A percentile compares a stretch with the other conserved stretches of the same genome.
These are phyloP conservation scores for Pestalotiopsis sp. DNA, from an alignment of 2,329 filamentous ascomycete species.

Conservation along the genomic window DNA sequence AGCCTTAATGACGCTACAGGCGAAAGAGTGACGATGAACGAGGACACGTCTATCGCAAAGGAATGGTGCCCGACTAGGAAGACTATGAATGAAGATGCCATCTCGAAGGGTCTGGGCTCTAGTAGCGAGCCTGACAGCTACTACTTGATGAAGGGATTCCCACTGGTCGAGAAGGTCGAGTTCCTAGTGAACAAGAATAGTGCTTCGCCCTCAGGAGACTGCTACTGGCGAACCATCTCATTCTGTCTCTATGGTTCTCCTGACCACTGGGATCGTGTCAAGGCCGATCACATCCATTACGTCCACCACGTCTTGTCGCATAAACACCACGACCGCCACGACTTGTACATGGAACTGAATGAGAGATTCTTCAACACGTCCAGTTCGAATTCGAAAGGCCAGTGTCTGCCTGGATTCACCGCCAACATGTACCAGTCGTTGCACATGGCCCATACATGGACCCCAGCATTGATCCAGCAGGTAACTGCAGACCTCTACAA, in stretches of 20 bases:
- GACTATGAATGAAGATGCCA: conserved; percentile 4
- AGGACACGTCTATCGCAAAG: background rate
- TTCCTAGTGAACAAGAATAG: conserved; percentile 30
- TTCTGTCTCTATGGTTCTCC: conserved; percentile 29
- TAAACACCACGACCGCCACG: conserved; percentile 27
- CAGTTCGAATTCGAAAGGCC: conserved; percentile 1
- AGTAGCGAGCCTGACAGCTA: background rate
- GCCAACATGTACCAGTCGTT: conserved; percentile 35
- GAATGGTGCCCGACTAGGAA: background rate
- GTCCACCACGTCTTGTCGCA: conserved; percentile 28
- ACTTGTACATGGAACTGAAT: conserved; percentile 29
- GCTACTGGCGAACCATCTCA: conserved; percentile 35
- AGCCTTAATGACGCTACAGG: conserved; percentile 3
- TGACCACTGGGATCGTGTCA: conserved; percentile 30
- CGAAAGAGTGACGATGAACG: background rate
- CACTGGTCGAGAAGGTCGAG: conserved; percentile 34
- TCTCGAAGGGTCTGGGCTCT: background rate
- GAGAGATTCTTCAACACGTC: conserved; percentile 20
- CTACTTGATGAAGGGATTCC: conserved; percentile 29
- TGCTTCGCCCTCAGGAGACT: conserved; percentile 22
- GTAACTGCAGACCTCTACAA: conserved; percentile 37
- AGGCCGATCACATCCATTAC: conserved; percentile 35
- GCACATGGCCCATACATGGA: conserved; percentile 31
- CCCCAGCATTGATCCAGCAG: conserved; percentile 29
- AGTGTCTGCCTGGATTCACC: conserved; percentile 11